These are phyloP conservation scores for Trichoderma sp. DNA, from an alignment of 2,329 filamentous ascomycete genomes.

Conservation along the genomic window DNA sequence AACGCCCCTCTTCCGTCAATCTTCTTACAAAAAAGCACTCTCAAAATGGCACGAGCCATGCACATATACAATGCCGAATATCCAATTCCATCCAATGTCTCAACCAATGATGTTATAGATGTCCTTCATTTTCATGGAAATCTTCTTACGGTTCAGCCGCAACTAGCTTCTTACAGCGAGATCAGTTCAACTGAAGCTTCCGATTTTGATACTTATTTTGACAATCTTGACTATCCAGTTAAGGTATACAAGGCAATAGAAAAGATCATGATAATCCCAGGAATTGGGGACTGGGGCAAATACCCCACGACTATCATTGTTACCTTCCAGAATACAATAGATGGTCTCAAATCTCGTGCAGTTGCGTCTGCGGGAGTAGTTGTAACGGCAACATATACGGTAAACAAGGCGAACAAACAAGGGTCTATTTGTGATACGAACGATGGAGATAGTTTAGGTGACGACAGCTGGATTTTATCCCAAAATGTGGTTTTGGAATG, in stretches of 20 bases:
- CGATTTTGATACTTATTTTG: background rate
- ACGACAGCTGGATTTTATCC: background rate
- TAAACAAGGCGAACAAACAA: background rate
- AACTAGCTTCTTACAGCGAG: background rate
- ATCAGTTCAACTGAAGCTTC: background rate
- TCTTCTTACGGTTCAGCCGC: background rate
- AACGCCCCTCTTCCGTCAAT: background rate
- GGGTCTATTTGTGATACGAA: background rate
- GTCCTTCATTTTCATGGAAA: background rate
- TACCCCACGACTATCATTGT: background rate
- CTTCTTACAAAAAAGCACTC: background rate
- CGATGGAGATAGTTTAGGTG: background rate
- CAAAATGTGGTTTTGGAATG: background rate
- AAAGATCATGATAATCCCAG: background rate
- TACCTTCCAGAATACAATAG: background rate
- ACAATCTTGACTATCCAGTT: background rate
- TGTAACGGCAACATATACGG: background rate
- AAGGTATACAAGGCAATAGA: background rate
- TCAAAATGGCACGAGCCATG: background rate
- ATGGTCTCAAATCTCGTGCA: background rate
- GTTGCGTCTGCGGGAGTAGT: background rate
- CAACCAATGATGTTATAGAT: background rate
- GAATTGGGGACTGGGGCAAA: background rate
- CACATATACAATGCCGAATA: background rate
- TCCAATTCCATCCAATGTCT: background rate